Percentiles rank a stretch among this genome's conserved stretches.
These are phyloP conservation scores for Cokeromyces recurvatus DNA, from an alignment of 371 early-diverging fungal species.

Conservation along the genomic window DNA sequence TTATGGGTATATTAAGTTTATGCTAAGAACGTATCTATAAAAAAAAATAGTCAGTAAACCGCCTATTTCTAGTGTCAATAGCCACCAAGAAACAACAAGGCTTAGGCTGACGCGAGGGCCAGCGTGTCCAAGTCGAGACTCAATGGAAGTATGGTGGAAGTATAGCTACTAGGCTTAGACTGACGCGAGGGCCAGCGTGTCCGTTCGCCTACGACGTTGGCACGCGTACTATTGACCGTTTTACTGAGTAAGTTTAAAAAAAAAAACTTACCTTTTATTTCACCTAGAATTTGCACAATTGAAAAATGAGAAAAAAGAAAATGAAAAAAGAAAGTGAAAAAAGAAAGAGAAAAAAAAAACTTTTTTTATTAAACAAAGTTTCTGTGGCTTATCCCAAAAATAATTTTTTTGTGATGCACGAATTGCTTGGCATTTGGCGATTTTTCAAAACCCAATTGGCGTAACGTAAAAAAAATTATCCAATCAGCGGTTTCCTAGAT, in stretches of 20 bases:
- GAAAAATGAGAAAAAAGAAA: not conserved
- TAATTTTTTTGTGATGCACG: too few relatives aligned
- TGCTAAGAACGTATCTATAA: constrained; percentile 6
- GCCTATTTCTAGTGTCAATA: constrained; percentile 17
- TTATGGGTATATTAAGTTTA: constrained; percentile 1
- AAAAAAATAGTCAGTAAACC: constrained; percentile 13
- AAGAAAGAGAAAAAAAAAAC: too few relatives aligned
- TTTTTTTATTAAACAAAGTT: too few relatives aligned
- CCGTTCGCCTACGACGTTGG: constrained; percentile 16
- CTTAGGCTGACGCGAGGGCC: constrained; percentile 15
- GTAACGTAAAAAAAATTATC: not conserved
- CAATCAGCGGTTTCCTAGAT: not conserved
- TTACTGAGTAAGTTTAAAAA: constrained; percentile 13
- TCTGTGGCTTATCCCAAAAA: too few relatives aligned
- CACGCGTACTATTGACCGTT: constrained; percentile 17
- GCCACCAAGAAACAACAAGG: constrained; percentile 13
- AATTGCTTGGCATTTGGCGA: too few relatives aligned
- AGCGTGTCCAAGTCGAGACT: constrained; percentile 9
- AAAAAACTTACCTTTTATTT: constrained; percentile 9
- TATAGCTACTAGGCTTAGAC: constrained; percentile 14
- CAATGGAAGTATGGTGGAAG: constrained; percentile 9
- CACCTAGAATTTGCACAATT: constrained; percentile 7
- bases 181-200: constrained; percentile 11
- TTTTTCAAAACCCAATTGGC: not conserved
- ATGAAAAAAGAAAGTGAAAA: not conserved